Conservation (phyloP, 1,139 yeast species). For the Kurtzmaniella quercitrusa region DNA sequence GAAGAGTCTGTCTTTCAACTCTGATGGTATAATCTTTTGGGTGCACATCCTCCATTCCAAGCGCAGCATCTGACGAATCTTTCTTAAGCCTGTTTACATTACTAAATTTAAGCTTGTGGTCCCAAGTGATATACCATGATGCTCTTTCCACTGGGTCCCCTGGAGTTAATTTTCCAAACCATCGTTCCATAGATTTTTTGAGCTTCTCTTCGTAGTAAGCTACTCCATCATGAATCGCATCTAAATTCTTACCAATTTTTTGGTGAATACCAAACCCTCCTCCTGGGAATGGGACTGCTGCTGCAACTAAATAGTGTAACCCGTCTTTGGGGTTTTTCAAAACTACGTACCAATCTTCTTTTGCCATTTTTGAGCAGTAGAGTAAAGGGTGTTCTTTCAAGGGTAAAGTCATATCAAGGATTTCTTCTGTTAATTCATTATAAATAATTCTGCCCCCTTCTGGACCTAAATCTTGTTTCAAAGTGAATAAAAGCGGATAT, state of each 20-base stretch:
- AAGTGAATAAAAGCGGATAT: constrained; percentile 59
- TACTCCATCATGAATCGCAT: constrained; percentile 64
- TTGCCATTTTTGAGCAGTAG: constrained; percentile 64
- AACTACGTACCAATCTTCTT: constrained; percentile 69
- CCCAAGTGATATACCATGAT: constrained; percentile 73
- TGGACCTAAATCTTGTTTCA: constrained; percentile 33
- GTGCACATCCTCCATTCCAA: constrained; percentile 23
- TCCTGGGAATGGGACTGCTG: constrained; percentile 77
- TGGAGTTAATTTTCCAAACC: constrained; percentile 60
- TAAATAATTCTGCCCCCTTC: constrained; percentile 44
- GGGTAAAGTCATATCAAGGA: constrained; percentile 56
- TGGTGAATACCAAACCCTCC: constrained; percentile 62
- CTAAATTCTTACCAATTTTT: constrained; percentile 59
- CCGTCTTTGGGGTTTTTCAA: constrained; percentile 51
- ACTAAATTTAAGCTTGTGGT: constrained; percentile 54
- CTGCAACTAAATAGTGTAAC: constrained; percentile 61
- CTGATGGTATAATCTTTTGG: constrained; percentile 51
- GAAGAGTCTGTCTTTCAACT: constrained; percentile 52
- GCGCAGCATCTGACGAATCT: constrained; percentile 23
- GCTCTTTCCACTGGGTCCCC: constrained; percentile 68
- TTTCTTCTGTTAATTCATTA: constrained; percentile 60
- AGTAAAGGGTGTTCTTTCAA: constrained; percentile 60
- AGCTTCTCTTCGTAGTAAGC: constrained; percentile 69
- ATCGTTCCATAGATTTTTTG: constrained; percentile 69
- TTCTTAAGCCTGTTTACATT: constrained; percentile 48